Percentiles rank a stretch among this genome's conserved stretches.
Conservation (phyloP, 1,284 basidiomycete species). For the Tilletia caries region DNA sequence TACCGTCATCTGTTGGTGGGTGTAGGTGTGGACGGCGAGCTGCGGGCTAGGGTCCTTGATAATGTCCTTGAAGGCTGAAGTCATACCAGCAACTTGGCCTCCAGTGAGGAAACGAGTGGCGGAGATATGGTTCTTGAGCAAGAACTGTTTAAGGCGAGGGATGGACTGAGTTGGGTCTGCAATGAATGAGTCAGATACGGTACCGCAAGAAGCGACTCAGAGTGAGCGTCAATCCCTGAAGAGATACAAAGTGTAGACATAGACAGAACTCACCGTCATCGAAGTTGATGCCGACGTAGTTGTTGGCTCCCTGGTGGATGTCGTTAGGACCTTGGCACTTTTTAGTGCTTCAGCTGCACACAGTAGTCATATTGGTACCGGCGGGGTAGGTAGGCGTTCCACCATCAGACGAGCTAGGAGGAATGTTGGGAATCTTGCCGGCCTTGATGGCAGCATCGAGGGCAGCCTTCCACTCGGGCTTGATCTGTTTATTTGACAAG, state of each 20-base stretch:
- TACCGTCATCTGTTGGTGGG: slow-evolving; percentile 65
- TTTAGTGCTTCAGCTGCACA: slow-evolving; percentile 38
- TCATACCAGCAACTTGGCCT: slow-evolving; percentile 14
- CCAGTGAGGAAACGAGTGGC: slow-evolving; percentile 57
- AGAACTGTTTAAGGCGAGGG: slow-evolving; percentile 24
- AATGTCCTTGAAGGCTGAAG: slow-evolving; percentile 16
- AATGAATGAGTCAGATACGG: slow-evolving; percentile 50
- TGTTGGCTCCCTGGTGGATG: slow-evolving; percentile 64
- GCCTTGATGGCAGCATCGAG: slow-evolving; percentile 26
- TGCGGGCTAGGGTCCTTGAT: slow-evolving; percentile 40
- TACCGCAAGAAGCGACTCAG: too few species aligned
- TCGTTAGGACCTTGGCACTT: slow-evolving; percentile 64
- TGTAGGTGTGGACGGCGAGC: slow-evolving; percentile 58
- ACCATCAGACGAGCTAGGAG: slow-evolving; percentile 14
- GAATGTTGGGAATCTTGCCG: slow-evolving; percentile 39
- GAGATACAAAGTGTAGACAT: slow-evolving; percentile 55
- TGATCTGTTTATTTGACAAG: neutral
- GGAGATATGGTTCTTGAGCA: slow-evolving; percentile 38
- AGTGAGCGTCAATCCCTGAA: too few species aligned
- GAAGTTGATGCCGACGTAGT: slow-evolving; percentile 50
- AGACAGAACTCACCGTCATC: slow-evolving; percentile 47
- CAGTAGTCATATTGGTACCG: slow-evolving; percentile 26
- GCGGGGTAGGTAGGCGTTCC: slow-evolving; percentile 29
- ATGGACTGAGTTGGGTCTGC: slow-evolving; percentile 45
- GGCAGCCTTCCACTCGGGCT: slow-evolving; percentile 29